phyloP scores from a whole-genome alignment of 2,329 filamentous ascomycete species.

The Colletotrichum sublineola region DNA sequence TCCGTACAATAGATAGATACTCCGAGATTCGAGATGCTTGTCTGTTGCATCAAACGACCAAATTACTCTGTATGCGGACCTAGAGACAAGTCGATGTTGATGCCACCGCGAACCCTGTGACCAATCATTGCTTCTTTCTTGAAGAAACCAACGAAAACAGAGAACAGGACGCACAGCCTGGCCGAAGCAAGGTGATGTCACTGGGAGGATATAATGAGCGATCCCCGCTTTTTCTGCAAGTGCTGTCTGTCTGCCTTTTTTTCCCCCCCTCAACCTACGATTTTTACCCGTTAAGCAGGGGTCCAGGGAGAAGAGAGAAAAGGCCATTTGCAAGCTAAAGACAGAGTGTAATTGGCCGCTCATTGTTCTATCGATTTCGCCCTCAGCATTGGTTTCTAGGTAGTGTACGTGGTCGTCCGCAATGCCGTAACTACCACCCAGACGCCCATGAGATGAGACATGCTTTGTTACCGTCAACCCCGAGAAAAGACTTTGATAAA shows the following conservation, averaged over 20 bases:
- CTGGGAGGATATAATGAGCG: not conserved
- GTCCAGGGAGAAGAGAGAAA: slow-evolving; percentile 14
- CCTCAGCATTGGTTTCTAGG: not conserved
- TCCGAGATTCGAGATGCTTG: not conserved
- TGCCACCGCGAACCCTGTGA: not conserved
- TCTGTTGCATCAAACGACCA: slow-evolving; percentile 32
- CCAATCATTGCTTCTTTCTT: slow-evolving; percentile 17
- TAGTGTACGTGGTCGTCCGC: not conserved
- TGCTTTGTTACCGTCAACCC: slow-evolving; percentile 3
- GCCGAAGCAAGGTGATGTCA: slow-evolving; percentile 35
- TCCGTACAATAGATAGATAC: not conserved
- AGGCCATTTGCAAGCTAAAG: not conserved
- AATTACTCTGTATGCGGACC: slow-evolving; percentile 5
- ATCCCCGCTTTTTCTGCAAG: slow-evolving; percentile 37
- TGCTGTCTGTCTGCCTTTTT: slow-evolving; percentile 11
- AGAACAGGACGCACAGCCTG: slow-evolving; percentile 13
- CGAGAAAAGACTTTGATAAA: not conserved
- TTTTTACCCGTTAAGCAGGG: slow-evolving; percentile 26
- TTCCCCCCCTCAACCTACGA: not conserved
- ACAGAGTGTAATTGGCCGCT: slow-evolving; percentile 6
- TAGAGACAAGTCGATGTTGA: slow-evolving; percentile 15
- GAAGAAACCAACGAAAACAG: slow-evolving; percentile 23
- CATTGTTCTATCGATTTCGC: slow-evolving; percentile 1
- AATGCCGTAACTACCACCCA: not conserved
- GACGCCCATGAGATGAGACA: slow-evolving; percentile 9